Conservation (phyloP, 2,329 filamentous ascomycete genomes). For the Trichophyton benhamiae region DNA sequence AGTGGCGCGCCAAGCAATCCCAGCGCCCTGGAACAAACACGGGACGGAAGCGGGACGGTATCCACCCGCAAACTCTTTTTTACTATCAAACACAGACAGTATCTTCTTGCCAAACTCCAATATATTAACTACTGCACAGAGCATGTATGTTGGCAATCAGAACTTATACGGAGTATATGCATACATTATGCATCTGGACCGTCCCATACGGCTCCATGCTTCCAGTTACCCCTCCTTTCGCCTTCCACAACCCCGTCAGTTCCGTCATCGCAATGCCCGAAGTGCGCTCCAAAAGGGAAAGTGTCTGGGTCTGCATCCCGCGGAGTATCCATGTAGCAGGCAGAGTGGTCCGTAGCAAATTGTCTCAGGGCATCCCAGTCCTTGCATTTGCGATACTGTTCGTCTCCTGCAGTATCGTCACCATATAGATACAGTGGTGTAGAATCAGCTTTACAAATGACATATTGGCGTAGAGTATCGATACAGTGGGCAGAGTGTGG, state of each 20-base stretch:
- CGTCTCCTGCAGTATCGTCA: slow-evolving; percentile 9
- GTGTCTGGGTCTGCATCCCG: neutral
- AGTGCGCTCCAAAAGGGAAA: neutral
- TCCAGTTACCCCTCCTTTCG: neutral
- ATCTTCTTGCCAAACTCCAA: neutral
- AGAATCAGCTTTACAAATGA: slow-evolving; percentile 11
- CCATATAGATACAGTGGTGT: slow-evolving; percentile 6
- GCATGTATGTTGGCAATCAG: neutral
- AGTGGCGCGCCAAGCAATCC: neutral
- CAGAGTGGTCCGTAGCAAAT: neutral
- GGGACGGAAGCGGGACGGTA: neutral
- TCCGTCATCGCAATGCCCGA: neutral
- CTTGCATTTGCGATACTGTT: slow-evolving; percentile 8
- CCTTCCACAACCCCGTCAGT: neutral
- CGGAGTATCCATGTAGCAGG: neutral
- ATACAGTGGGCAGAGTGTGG: slow-evolving; percentile 10
- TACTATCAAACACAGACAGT: neutral
- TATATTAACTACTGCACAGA: neutral
- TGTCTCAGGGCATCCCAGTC: slow-evolving; percentile 8
- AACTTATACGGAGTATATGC: neutral
- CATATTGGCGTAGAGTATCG: slow-evolving; percentile 10
- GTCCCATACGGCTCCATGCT: neutral
- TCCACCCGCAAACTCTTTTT: neutral
- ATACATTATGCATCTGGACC: neutral
- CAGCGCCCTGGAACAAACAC: neutral